Conservation (phyloP, 2,329 filamentous ascomycete species). For the Aspergillus brasiliensis region DNA sequence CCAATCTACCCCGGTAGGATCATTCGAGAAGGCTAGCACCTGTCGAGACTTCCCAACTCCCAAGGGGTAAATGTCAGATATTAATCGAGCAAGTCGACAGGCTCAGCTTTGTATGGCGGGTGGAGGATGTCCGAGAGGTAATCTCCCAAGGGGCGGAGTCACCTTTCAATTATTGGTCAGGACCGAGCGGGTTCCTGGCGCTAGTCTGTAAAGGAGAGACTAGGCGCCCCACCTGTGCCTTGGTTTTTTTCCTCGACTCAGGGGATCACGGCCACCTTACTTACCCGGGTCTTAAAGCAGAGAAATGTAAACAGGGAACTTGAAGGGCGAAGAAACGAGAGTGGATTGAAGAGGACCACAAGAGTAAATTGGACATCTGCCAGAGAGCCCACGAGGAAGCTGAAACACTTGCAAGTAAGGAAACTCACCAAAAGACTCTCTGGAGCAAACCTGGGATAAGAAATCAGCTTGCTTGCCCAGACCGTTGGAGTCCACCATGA, state of each 20-base stretch:
- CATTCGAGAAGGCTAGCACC: background rate
- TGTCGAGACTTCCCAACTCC: background rate
- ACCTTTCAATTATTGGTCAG: background rate
- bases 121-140: conserved; percentile 1
- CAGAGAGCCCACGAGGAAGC: background rate
- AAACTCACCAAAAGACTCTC: background rate
- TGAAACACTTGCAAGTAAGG: background rate
- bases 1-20: background rate
- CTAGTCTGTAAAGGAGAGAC: conserved; percentile 13
- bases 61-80: background rate
- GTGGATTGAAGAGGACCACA: background rate
- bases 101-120: conserved; percentile 4
- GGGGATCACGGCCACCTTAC: conserved; percentile 14
- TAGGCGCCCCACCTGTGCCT: background rate
- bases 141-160: conserved; percentile 6
- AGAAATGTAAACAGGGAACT: background rate
- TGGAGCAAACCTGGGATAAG: background rate
- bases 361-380: too few species aligned
- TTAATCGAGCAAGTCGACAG: background rate
- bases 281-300: background rate
- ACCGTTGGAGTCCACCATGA: background rate
- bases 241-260: conserved; percentile 12
- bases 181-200: conserved; percentile 30
- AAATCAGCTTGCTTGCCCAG: background rate
- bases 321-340: background rate